These are phyloP conservation scores for Beauveria scarabaeidicola DNA, from an alignment of 2,329 filamentous ascomycete species.

Conservation along the genomic window DNA sequence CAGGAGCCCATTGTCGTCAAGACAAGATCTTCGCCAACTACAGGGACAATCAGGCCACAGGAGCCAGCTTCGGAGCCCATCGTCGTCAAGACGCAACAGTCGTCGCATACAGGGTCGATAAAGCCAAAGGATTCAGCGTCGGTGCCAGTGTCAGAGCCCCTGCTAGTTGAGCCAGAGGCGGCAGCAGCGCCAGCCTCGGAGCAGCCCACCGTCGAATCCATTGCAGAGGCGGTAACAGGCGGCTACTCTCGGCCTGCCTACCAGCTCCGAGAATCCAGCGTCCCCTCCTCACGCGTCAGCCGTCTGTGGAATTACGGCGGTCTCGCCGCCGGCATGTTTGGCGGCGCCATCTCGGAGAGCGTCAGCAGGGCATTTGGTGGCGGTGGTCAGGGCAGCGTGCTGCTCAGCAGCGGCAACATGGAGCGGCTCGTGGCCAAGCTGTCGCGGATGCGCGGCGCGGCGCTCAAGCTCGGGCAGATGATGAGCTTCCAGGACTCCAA, in stretches of 20 bases:
- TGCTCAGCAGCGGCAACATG: conserved; percentile 86
- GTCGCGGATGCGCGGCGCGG: conserved; percentile 91
- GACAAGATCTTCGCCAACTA: neutral
- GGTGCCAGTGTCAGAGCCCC: neutral
- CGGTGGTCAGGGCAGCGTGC: conserved; percentile 60
- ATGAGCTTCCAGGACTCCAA: conserved; percentile 97
- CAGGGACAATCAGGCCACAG: neutral
- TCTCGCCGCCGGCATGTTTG: conserved; percentile 88
- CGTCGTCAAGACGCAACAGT: too few relatives aligned
- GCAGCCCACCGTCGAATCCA: neutral
- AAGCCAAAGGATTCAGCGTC: too few relatives aligned
- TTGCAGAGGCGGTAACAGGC: neutral
- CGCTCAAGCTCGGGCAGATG: conserved; percentile 96
- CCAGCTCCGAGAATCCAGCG: conserved; percentile 76
- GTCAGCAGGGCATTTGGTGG: conserved; percentile 72
- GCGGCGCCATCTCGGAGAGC: conserved; percentile 80
- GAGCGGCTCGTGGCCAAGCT: conserved; percentile 87
- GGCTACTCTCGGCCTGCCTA: conserved; percentile 35
- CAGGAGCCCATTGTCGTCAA: neutral
- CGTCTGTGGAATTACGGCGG: conserved; percentile 93
- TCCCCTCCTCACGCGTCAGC: conserved; percentile 79
- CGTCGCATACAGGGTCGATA: too few relatives aligned
- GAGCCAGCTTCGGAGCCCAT: too few relatives aligned
- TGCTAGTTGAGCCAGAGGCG: neutral
- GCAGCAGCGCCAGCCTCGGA: neutral